Conservation (phyloP, 2,329 filamentous ascomycete species). For the Neocucurbitaria cava region DNA sequence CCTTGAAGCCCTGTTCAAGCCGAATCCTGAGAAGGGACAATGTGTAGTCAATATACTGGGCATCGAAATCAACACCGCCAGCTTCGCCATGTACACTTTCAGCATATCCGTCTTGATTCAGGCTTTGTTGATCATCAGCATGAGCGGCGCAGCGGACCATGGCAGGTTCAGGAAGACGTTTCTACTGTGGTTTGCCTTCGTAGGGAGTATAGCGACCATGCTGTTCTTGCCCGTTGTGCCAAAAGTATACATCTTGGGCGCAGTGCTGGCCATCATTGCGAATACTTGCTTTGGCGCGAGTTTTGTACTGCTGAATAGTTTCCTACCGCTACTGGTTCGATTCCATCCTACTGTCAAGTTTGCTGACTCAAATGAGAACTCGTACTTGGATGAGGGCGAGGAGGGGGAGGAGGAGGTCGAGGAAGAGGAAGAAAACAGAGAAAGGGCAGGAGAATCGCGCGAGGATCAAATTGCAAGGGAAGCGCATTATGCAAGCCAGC, state of each 20-base stretch:
- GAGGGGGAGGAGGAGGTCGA: constrained; percentile 22
- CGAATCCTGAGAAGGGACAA: constrained; percentile 57
- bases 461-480: constrained; percentile 29
- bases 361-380: constrained; percentile 29
- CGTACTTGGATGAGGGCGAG: constrained; percentile 29
- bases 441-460: constrained; percentile 15
- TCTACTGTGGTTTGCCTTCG: constrained; percentile 81
- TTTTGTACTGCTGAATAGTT: constrained; percentile 94
- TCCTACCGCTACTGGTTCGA: constrained; percentile 87
- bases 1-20: constrained; percentile 21
- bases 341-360: constrained; percentile 72
- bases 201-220: constrained; percentile 85
- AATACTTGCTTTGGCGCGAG: constrained; percentile 96
- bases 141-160: constrained; percentile 95
- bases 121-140: constrained; percentile 89
- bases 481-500: constrained; percentile 36
- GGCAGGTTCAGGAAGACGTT: constrained; percentile 87
- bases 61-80: constrained; percentile 89
- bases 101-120: constrained; percentile 90
- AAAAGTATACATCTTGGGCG: constrained; percentile 79
- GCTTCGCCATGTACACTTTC: constrained; percentile 98
- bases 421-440: constrained; percentile 14
- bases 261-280: constrained; percentile 83
- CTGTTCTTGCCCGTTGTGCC: constrained; percentile 81
- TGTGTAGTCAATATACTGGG: constrained; percentile 86